phyloP scores from a whole-genome alignment of 495 filamentous ascomycete species.

The Sphaerosporella brunnea region DNA sequence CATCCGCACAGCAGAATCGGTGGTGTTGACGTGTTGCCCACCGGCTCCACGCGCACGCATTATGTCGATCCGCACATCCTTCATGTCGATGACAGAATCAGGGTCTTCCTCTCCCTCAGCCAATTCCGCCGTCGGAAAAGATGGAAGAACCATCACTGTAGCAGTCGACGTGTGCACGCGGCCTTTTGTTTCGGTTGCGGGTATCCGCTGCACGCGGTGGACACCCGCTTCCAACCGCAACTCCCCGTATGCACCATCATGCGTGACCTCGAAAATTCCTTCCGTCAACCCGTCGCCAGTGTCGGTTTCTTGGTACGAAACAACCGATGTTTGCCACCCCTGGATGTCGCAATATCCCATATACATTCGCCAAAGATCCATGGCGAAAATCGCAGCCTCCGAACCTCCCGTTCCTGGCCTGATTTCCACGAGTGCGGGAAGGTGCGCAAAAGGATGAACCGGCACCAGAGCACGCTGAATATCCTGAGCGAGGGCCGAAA shows the following conservation, averaged over 20 bases:
- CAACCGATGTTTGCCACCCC: slow-evolving; percentile 31
- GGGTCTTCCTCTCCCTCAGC: slow-evolving; percentile 43
- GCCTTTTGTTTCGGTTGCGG: slow-evolving; percentile 73
- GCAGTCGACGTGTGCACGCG: slow-evolving; percentile 87
- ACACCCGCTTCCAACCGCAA: slow-evolving; percentile 81
- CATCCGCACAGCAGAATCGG: slow-evolving; percentile 83
- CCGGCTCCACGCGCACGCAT: slow-evolving; percentile 87
- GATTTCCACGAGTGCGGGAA: slow-evolving; percentile 82
- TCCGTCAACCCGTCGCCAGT: slow-evolving; percentile 52
- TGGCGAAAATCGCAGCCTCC: slow-evolving; percentile 78
- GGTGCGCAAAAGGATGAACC: slow-evolving; percentile 77
- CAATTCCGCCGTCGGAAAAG: slow-evolving; percentile 44
- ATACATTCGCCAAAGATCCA: slow-evolving; percentile 81
- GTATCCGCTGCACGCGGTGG: slow-evolving; percentile 84
- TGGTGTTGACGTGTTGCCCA: slow-evolving; percentile 96
- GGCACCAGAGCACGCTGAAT: slow-evolving; percentile 65
- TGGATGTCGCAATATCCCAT: slow-evolving; percentile 50
- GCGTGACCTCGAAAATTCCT: slow-evolving; percentile 71
- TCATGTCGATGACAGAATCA: slow-evolving; percentile 64
- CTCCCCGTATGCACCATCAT: slow-evolving; percentile 54
- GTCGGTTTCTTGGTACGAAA: slow-evolving; percentile 34
- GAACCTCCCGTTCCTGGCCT: slow-evolving; percentile 84
- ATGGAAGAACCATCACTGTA: slow-evolving; percentile 76
- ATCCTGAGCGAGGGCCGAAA: slow-evolving; percentile 41
- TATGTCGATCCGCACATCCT: slow-evolving; percentile 70